phyloP scores from a whole-genome alignment of 2,329 filamentous ascomycete genomes.

The Macrophomina tecta region DNA sequence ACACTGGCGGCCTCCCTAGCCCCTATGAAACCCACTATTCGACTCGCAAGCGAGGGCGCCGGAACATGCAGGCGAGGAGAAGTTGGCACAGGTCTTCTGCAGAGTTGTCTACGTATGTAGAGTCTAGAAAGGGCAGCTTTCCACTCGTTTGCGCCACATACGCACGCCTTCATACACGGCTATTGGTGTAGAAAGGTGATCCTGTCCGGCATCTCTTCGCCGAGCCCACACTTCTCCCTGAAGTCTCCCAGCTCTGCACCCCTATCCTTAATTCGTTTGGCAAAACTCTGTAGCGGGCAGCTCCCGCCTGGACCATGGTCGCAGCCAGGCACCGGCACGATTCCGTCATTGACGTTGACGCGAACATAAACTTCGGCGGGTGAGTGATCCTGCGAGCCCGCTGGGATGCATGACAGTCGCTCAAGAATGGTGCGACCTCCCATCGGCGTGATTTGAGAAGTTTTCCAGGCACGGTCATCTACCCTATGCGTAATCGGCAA shows the following conservation, averaged over 20 bases:
- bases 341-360: conserved; percentile 64
- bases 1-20: conserved; percentile 20
- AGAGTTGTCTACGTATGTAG: not conserved
- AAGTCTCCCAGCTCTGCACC: conserved; percentile 56
- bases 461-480: conserved; percentile 58
- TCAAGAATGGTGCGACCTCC: conserved; percentile 62
- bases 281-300: conserved; percentile 55
- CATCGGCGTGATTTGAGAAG: conserved; percentile 64
- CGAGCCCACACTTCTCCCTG: conserved; percentile 54
- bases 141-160: not conserved
- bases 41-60: conserved; percentile 12
- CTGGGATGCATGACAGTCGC: conserved; percentile 52
- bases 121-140: not conserved
- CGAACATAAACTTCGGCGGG: conserved; percentile 50
- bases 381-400: conserved; percentile 20
- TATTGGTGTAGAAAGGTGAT: conserved; percentile 59
- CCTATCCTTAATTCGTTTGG: conserved; percentile 46
- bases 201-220: conserved; percentile 45
- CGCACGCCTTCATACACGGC: conserved; percentile 27
- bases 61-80: conserved; percentile 18
- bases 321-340: conserved; percentile 57
- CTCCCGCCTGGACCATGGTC: conserved; percentile 54
- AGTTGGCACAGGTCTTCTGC: conserved; percentile 4
- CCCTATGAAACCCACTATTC: conserved; percentile 15
- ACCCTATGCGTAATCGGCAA: conserved; percentile 56